A percentile compares a stretch with the other conserved stretches of the same genome.
Conservation (phyloP, 2,329 filamentous ascomycete species). For the Alternaria rosae region DNA sequence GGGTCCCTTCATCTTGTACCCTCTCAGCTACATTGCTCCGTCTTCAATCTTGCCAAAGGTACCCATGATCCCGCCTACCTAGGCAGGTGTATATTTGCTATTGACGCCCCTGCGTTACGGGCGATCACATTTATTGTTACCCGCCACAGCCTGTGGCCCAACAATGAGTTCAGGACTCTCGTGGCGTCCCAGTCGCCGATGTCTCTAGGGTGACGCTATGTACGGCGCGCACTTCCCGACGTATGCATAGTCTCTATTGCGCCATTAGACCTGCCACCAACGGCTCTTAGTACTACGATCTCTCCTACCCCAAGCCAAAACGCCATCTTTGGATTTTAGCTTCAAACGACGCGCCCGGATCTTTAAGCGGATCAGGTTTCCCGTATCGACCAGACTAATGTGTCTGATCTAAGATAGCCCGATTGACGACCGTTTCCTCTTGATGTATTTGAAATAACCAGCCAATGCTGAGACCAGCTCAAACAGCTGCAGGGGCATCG, state of each 20-base stretch:
- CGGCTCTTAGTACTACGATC: constrained; percentile 29
- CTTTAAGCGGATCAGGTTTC: constrained; percentile 4
- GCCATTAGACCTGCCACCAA: constrained; percentile 19
- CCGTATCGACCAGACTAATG: constrained; percentile 5
- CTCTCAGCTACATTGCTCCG: constrained; percentile 4
- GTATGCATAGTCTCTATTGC: constrained; percentile 11
- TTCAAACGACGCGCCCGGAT: constrained; percentile 3
- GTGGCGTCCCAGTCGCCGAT: constrained; percentile 26
- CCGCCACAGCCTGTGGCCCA: constrained; percentile 21
- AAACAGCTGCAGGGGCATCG: constrained; percentile 4
- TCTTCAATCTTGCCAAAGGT: constrained; percentile 2
- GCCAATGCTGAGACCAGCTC: background rate
- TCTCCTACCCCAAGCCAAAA: constrained; percentile 22
- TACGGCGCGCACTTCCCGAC: constrained; percentile 1
- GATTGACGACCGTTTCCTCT: constrained; percentile 2
- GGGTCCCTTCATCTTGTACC: background rate
- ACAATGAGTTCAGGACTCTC: constrained; percentile 18
- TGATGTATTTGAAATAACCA: constrained; percentile 1
- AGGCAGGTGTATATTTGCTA: constrained; percentile 15
- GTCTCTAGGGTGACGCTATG: constrained; percentile 9
- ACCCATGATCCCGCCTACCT: constrained; percentile 10
- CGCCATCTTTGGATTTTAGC: constrained; percentile 17
- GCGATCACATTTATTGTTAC: constrained; percentile 14
- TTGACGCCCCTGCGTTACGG: constrained; percentile 19
- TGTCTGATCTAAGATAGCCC: background rate